Evolutionary conservation across 2,329 filamentous ascomycete species (phyloP).

Genomic region (Paraconiothyrium brasiliense): DNA sequence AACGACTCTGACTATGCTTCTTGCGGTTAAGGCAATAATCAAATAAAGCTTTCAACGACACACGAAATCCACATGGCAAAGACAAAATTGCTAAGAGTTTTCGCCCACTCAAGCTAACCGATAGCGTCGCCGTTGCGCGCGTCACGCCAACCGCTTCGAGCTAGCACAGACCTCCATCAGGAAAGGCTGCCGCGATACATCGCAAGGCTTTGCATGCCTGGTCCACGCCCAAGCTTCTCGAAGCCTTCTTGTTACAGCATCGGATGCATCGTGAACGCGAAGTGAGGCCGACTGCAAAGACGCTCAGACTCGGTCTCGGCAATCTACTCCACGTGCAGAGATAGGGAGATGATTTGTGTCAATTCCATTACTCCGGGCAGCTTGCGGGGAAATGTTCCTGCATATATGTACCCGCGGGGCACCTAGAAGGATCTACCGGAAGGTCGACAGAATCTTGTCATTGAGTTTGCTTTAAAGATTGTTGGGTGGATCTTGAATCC

Average conservation of each 20-base stretch:
- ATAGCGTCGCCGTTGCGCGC: conserved; percentile 8
- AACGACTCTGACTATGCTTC: not conserved
- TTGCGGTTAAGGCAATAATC: not conserved
- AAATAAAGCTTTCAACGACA: conserved; percentile 15
- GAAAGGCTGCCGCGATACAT: not conserved
- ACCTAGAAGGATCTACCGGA: conserved; percentile 2
- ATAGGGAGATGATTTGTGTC: conserved; percentile 16
- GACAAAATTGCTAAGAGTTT: conserved; percentile 11
- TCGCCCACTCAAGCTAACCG: not conserved
- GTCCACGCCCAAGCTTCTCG: not conserved
- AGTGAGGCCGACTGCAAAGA: conserved; percentile 11
- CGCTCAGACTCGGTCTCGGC: conserved; percentile 9
- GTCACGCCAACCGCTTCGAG: not conserved
- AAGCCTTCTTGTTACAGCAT: not conserved
- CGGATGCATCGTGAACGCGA: conserved; percentile 11
- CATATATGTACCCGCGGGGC: conserved; percentile 16
- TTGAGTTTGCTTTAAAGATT: not conserved
- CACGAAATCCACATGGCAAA: conserved; percentile 12
- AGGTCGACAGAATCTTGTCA: not conserved
- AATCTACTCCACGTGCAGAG: conserved; percentile 12
- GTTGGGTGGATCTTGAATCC: not conserved
- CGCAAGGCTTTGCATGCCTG: conserved; percentile 2
- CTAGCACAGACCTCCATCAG: not conserved
- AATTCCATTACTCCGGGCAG: conserved; percentile 12
- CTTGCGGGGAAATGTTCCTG: conserved; percentile 11